These are phyloP conservation scores for Mollisiaceae sp. DNA, from an alignment of 2,329 filamentous ascomycete species.

Conservation along the genomic window DNA sequence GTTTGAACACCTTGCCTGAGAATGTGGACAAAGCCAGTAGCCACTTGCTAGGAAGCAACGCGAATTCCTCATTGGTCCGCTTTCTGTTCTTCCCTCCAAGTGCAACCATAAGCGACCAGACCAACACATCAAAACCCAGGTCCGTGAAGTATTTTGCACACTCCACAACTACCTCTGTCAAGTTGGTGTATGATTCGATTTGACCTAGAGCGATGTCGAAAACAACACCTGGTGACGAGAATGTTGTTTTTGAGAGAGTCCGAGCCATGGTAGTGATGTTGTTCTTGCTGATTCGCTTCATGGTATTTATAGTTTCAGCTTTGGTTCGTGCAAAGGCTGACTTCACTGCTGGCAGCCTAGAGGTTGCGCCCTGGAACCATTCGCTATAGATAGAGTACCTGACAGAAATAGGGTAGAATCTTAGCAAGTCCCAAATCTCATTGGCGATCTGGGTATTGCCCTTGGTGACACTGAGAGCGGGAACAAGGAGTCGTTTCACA, in stretches of 20 bases:
- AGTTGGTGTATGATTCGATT: constrained; percentile 91
- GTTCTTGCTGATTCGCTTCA: constrained; percentile 88
- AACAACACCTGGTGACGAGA: constrained; percentile 87
- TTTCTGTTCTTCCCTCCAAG: constrained; percentile 67
- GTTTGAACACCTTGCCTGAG: constrained; percentile 85
- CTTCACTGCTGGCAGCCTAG: constrained; percentile 77
- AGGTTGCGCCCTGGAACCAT: constrained; percentile 84
- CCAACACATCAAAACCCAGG: constrained; percentile 89
- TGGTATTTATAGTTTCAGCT: constrained; percentile 79
- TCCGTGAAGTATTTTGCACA: constrained; percentile 94
- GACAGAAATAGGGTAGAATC: constrained; percentile 74
- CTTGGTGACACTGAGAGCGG: constrained; percentile 84
- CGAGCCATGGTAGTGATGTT: constrained; percentile 88
- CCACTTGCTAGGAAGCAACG: constrained; percentile 86
- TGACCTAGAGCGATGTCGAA: constrained; percentile 89
- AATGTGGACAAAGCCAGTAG: constrained; percentile 89
- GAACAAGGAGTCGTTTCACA: constrained; percentile 82
- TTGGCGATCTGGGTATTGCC: constrained; percentile 84
- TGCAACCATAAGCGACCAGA: constrained; percentile 87
- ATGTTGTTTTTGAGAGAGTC: constrained; percentile 88
- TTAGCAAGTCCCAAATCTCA: constrained; percentile 84
- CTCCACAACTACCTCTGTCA: constrained; percentile 93
- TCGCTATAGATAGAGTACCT: constrained; percentile 92
- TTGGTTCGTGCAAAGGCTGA: constrained; percentile 77
- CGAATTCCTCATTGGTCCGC: constrained; percentile 65